These are phyloP conservation scores for Mycogone perniciosa DNA, from an alignment of 2,329 filamentous ascomycete species.

Conservation along the genomic window DNA sequence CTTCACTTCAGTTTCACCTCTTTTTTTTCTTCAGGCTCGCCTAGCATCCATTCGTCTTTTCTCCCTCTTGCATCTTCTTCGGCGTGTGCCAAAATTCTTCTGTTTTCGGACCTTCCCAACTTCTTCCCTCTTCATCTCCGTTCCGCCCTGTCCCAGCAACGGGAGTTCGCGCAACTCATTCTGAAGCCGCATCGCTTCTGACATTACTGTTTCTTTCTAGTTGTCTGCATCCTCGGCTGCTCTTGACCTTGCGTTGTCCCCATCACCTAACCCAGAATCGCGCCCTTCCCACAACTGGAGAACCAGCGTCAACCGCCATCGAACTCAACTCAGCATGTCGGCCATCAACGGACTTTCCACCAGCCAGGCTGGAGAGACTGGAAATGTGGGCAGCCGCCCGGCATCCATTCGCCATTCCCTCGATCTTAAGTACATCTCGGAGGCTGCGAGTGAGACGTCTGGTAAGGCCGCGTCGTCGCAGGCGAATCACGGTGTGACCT, in stretches of 20 bases:
- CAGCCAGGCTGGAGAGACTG: conserved; percentile 39
- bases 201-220: conserved; percentile 32
- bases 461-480: conserved; percentile 39
- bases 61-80: neutral
- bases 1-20: neutral
- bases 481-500: conserved; percentile 48
- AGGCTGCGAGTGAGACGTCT: conserved; percentile 34
- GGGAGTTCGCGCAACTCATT: no score
- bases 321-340: conserved; percentile 55
- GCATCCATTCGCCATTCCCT: conserved; percentile 51
- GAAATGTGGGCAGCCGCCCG: conserved; percentile 43
- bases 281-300: conserved; percentile 49
- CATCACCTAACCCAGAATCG: conserved; percentile 56
- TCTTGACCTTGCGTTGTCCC: conserved; percentile 69
- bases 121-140: neutral
- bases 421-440: conserved; percentile 46
- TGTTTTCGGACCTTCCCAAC: neutral
- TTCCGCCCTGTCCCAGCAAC: neutral
- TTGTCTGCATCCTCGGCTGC: conserved; percentile 75
- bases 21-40: neutral
- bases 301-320: conserved; percentile 57
- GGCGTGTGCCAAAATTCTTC: no score
- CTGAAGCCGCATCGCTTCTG: no score
- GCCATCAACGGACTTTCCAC: conserved; percentile 37
- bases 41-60: neutral